Base-by-base conservation (phyloP, 257 asterid genomes). In the Gardenia jasminoides region DNA sequence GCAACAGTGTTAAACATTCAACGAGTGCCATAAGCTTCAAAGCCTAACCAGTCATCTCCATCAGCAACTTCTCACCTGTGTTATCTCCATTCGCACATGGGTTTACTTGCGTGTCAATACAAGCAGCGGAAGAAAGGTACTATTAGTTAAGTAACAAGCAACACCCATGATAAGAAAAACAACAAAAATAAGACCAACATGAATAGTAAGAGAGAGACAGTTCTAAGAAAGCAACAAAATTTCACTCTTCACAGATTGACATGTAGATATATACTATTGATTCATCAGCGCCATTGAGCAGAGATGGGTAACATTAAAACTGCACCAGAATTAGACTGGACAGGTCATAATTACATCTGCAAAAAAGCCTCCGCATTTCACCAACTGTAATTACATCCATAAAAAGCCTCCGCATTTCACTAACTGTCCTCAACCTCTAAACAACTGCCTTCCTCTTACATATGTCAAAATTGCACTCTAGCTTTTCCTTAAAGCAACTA, bases 401-500 rank as follows among this genome's bases (percentile, higher is more conserved):
- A 80, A 76, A 72, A 82, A 56, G 65, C 82, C 84, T 76, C 83
- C 71, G 28, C 70, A 74, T 79, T 77, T 68, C 73, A 81, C 83
- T 83, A 80, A 77, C 78, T 70, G 61, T 65, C 78, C 86, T 86
- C 78, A 76, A 72, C 74, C 78, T 79, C 84, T 84, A 78, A 64
- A 82, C 81, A 74, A 75, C 82, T 67, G 84, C 82, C 79, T 80
- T 76, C 74, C 81, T 76, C 84, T 81, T 80, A 70, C 79, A 79
- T 20, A 71, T 78, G 78, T 80, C 94, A 90, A 87, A 91, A 93
- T 80, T 89, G 85, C 78, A 83, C 86, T 87, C 90, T 76, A 72
- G 79, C 50, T 76, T 70, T 70, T 80, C 83, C 90, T 84, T 83
- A 22, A 74, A 82, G 81, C 76, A 78, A 52, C 89, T 81, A 78